phyloP scores from a whole-genome alignment of 2,329 filamentous ascomycete genomes.

The Exserohilum rostratum region DNA sequence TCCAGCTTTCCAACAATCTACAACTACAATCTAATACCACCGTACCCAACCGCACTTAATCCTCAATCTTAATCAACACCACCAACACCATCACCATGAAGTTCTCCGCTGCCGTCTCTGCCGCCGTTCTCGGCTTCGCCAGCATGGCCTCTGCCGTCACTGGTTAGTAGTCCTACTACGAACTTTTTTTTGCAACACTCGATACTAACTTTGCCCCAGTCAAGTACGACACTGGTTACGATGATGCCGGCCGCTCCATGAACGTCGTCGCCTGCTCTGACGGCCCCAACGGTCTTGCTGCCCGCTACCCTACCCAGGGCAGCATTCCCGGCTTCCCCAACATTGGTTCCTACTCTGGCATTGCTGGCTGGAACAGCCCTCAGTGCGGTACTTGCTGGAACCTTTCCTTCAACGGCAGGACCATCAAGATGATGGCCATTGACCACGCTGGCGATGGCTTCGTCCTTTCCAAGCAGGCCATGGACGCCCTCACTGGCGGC shows the following conservation, averaged over 20 bases:
- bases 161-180: background rate
- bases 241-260: slow-evolving; percentile 63
- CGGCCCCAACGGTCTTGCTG: slow-evolving; percentile 69
- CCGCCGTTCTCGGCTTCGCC: slow-evolving; percentile 35
- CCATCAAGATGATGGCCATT: slow-evolving; percentile 58
- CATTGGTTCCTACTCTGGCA: slow-evolving; percentile 57
- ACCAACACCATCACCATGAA: slow-evolving; percentile 37
- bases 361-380: slow-evolving; percentile 54
- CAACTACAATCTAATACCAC: slow-evolving; percentile 3
- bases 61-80: background rate
- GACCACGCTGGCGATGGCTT: slow-evolving; percentile 56
- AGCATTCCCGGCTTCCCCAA: slow-evolving; percentile 55
- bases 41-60: slow-evolving; percentile 1
- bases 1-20: slow-evolving; percentile 2
- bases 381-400: slow-evolving; percentile 61
- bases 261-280: slow-evolving; percentile 69
- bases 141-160: slow-evolving; percentile 44
- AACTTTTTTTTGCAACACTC: background rate
- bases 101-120: slow-evolving; percentile 35
- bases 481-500: slow-evolving; percentile 57
- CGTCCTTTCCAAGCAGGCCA: slow-evolving; percentile 56
- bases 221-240: slow-evolving; percentile 75
- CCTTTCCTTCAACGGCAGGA: slow-evolving; percentile 55
- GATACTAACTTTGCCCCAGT: slow-evolving; percentile 50
- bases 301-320: slow-evolving; percentile 60